Evolutionary conservation across 805 yeast genomes (phyloP).

Genomic region (Candida palmyrensis): DNA sequence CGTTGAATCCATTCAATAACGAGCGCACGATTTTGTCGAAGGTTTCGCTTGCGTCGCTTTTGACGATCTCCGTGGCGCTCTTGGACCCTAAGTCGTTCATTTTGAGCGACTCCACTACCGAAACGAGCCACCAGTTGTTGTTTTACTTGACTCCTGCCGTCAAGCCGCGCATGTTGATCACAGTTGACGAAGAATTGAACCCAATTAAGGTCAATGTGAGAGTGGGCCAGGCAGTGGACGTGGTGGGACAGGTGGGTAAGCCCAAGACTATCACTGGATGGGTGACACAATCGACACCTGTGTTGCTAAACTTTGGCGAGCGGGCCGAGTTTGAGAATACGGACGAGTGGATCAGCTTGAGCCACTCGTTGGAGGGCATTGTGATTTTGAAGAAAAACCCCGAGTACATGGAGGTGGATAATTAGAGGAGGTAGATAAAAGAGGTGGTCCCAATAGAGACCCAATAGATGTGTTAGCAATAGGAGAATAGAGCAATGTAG

Average conservation of each 20-base stretch:
- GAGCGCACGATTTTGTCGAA: conserved; percentile 85
- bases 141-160: conserved; percentile 84
- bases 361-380: conserved; percentile 84
- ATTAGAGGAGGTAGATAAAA: conserved; percentile 7
- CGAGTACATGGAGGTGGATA: conserved; percentile 64
- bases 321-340: conserved; percentile 90
- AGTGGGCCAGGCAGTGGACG: conserved; percentile 98
- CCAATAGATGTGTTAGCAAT: too few relatives aligned
- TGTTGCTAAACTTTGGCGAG: conserved; percentile 86
- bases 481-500: too few relatives aligned
- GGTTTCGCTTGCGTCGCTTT: conserved; percentile 82
- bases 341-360: conserved; percentile 81
- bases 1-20: conserved; percentile 82
- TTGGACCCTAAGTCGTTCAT: conserved; percentile 83
- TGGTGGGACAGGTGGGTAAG: conserved; percentile 98
- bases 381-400: conserved; percentile 91
- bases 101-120: conserved; percentile 50
- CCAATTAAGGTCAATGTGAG: conserved; percentile 94
- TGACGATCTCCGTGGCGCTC: conserved; percentile 79
- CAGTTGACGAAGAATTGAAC: conserved; percentile 86
- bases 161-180: conserved; percentile 87
- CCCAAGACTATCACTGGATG: conserved; percentile 99
- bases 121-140: conserved; percentile 66
- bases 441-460: too few relatives aligned
- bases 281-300: conserved; percentile 99